phyloP scores from a whole-genome alignment of 2,329 filamentous ascomycete genomes.

The Albifimbria verrucaria region DNA sequence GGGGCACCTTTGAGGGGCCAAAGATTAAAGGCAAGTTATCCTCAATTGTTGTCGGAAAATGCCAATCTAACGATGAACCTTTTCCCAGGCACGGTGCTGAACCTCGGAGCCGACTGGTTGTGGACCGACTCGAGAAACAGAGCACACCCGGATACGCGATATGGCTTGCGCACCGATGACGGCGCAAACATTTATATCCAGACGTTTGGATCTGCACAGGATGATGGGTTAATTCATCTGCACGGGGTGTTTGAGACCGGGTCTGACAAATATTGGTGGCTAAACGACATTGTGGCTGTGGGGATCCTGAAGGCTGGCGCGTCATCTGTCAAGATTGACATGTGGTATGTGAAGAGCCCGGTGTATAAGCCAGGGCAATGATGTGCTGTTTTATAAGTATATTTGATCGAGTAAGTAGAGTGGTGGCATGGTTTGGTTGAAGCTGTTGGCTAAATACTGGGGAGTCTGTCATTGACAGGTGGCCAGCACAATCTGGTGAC shows the following conservation, averaged over 20 bases:
- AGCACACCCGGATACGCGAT: conserved; percentile 36
- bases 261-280: conserved; percentile 31
- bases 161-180: conserved; percentile 34
- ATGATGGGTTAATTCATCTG: conserved; percentile 22
- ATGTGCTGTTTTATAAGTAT: too few species aligned
- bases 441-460: too few species aligned
- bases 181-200: conserved; percentile 33
- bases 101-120: conserved; percentile 33
- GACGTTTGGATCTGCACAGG: conserved; percentile 31
- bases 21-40: conserved; percentile 25
- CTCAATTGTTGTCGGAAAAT: background rate
- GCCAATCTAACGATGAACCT: background rate
- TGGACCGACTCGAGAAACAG: conserved; percentile 29
- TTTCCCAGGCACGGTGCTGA: background rate
- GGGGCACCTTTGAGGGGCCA: conserved; percentile 34
- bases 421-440: too few species aligned
- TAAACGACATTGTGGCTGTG: conserved; percentile 29
- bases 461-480: too few species aligned
- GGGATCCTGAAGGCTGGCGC: conserved; percentile 12
- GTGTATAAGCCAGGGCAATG: too few species aligned
- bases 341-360: background rate
- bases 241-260: conserved; percentile 31
- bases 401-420: too few species aligned
- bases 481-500: too few species aligned
- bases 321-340: conserved; percentile 4